Conservation (phyloP, 1,284 basidiomycete genomes). For the Pisolithus thermaeus region DNA sequence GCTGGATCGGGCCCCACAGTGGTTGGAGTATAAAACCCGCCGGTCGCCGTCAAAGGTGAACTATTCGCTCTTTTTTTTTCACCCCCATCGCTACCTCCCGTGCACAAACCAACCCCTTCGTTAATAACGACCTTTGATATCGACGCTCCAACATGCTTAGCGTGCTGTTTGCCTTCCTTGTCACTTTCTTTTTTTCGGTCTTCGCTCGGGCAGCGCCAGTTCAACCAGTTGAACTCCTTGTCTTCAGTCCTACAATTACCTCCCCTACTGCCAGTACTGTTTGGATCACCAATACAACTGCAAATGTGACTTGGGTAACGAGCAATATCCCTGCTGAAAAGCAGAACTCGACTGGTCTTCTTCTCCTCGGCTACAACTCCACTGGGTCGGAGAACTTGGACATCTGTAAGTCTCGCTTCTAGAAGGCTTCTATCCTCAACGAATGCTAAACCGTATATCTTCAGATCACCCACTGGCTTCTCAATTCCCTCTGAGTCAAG, state of each 20-base stretch:
- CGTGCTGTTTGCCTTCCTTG: conserved; percentile 11
- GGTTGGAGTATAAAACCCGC: not conserved
- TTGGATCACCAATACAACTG: conserved; percentile 35
- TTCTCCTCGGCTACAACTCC: conserved; percentile 34
- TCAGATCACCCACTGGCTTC: conserved; percentile 39
- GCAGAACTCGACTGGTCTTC: conserved; percentile 23
- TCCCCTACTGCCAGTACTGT: conserved; percentile 23
- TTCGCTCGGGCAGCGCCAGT: conserved; percentile 27
- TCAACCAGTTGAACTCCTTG: conserved; percentile 31
- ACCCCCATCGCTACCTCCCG: conserved; percentile 1
- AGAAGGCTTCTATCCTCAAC: too few species aligned
- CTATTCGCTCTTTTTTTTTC: not conserved
- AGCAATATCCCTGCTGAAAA: conserved; percentile 27
- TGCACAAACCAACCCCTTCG: conserved; percentile 12
- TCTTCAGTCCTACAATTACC: conserved; percentile 43
- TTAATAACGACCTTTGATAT: conserved; percentile 12
- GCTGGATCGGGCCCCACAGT: too few species aligned
- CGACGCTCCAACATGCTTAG: conserved; percentile 16
- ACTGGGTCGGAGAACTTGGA: conserved; percentile 38
- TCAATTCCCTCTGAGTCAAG: conserved; percentile 34
- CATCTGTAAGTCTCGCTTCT: conserved; percentile 26
- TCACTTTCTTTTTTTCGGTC: conserved; percentile 7
- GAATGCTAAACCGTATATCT: not conserved
- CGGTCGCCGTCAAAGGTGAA: not conserved
- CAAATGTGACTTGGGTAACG: conserved; percentile 40